These are phyloP conservation scores for Panaeolus papilionaceus DNA, from an alignment of 768 basidiomycete genomes.

Conservation along the genomic window DNA sequence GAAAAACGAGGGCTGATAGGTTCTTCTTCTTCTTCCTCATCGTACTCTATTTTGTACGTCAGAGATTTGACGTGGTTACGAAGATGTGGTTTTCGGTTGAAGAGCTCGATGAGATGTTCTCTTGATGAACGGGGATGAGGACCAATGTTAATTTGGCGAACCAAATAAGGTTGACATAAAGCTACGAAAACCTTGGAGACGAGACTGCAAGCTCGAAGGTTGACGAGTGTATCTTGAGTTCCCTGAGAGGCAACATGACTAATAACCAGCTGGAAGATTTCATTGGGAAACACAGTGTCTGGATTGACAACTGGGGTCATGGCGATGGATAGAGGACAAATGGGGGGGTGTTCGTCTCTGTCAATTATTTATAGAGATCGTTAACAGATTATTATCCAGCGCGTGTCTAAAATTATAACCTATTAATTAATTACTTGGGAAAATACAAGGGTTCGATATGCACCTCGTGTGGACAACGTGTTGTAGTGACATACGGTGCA, in stretches of 20 bases:
- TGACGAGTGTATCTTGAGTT: background rate
- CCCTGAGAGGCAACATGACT: background rate
- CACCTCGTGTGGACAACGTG: constrained; percentile 5
- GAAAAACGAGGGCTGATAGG: background rate
- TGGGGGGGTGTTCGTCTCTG: background rate
- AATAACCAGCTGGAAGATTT: background rate
- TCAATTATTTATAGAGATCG: background rate
- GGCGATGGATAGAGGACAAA: background rate
- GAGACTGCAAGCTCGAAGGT: background rate
- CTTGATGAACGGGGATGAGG: background rate
- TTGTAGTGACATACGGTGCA: background rate
- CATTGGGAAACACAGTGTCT: background rate
- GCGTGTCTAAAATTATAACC: background rate
- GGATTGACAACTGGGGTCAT: background rate
- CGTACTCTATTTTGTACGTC: background rate
- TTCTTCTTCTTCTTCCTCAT: background rate
- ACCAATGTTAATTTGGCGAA: background rate
- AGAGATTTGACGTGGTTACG: background rate
- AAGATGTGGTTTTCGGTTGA: background rate
- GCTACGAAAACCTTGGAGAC: background rate
- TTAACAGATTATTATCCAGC: background rate
- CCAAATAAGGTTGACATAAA: background rate
- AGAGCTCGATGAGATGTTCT: background rate
- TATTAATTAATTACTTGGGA: background rate
- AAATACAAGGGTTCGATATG: background rate